phyloP scores from a whole-genome alignment of 140 eudicot species.

The Bidens hawaiensis region DNA sequence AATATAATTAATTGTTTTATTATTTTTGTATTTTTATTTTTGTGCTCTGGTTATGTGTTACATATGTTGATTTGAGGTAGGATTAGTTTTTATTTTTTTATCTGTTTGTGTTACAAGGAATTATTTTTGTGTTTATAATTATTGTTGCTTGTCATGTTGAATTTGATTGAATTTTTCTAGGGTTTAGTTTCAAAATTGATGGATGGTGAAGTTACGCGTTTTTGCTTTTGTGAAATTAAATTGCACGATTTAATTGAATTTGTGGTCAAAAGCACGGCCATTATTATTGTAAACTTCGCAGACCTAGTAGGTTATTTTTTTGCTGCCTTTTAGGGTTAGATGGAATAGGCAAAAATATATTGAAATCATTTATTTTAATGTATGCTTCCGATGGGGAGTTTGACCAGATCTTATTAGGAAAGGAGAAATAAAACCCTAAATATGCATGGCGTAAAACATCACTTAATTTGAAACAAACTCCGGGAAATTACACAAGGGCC shows the following conservation, averaged over 20 bases:
- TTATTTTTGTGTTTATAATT: background rate
- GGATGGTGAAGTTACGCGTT: slow-evolving; percentile 14
- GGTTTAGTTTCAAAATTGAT: slow-evolving; percentile 28
- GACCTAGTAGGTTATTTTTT: background rate
- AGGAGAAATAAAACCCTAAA: slow-evolving; percentile 5
- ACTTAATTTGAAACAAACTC: background rate
- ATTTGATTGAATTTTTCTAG: slow-evolving; percentile 18
- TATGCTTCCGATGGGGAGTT: background rate
- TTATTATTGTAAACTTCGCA: slow-evolving; percentile 9
- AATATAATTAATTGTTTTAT: too few relatives aligned
- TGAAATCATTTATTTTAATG: background rate
- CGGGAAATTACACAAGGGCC: background rate
- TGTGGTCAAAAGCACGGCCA: slow-evolving; percentile 2
- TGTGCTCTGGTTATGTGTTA: slow-evolving; percentile 1
- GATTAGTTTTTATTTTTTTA: background rate
- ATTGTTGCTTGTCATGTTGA: slow-evolving; percentile 4
- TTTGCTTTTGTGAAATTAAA: background rate
- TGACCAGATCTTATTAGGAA: background rate
- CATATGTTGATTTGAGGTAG: slow-evolving; percentile 19
- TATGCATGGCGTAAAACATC: background rate
- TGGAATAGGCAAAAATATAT: background rate
- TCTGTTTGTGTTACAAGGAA: background rate
- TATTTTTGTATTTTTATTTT: too few relatives aligned
- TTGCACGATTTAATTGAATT: slow-evolving; percentile 9
- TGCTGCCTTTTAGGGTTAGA: slow-evolving; percentile 27